Evolutionary conservation across 352 stramenopile genomes (phyloP), one percentile per base, ranked within the genome.

Genomic region (Phytophthora macrochlamydospora): DNA sequence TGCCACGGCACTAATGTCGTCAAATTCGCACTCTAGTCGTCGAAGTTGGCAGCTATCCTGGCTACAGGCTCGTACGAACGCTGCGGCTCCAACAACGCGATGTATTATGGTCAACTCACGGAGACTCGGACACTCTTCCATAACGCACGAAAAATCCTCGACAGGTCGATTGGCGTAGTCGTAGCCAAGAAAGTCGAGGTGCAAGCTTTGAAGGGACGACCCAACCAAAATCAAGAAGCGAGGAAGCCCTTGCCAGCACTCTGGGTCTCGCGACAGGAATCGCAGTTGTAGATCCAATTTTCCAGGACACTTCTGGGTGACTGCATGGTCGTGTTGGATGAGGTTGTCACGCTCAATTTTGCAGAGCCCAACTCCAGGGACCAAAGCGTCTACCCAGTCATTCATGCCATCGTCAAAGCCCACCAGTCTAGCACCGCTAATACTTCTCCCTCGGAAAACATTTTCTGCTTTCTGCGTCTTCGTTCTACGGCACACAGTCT

Each of bases 301-400:
- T 3, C 9, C 40, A 6, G 6, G 12, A 13, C 8, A 28, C 4
- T 46, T 24, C 4, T 13, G 40, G 8, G 40, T 46, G 4, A 13
- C 40, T 6, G 5, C 12, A n/a, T 46, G 12, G 4, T 24, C 8
- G 12, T 13, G 18, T 28, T 4, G 40, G 14, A 46, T 13, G 18
- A 46, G 51, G 6, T 9, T 28, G 28, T n/a, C 38, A 3, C 28
- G 51, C 7, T 49, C 35, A 37, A 58, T 7, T 5, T 37, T 30
- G 28, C 37, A 58, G 49, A 58, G 3, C 6, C 51, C 51, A 46
- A 56, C 35, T 18, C 14, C 51, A 56, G 51, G 51, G 8, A 48
- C 24, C 13, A 56, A n/a, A 5, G n/a, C 51, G 33, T 46, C 6
- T 13, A 56, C 51, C 51, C 51, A 56, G 14, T 56, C 35, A 28